Conservation (phyloP, 2,329 filamentous ascomycete species). For the Leptographium galeiforme region DNA sequence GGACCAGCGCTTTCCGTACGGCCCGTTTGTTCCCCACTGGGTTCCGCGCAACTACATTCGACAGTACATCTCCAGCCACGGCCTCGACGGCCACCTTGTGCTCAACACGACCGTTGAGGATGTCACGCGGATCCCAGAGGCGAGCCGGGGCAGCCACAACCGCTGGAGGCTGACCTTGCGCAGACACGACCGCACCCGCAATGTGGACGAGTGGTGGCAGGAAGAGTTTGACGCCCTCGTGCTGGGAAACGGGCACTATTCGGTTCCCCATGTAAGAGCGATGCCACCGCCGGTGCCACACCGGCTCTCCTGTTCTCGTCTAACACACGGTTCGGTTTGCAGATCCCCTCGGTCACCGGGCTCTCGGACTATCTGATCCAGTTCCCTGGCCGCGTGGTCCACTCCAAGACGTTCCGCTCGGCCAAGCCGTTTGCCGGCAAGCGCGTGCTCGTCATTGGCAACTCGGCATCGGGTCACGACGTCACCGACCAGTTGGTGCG, state of each 20-base stretch:
- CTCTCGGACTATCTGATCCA: slow-evolving; percentile 31
- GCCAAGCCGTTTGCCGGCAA: slow-evolving; percentile 49
- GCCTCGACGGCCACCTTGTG: slow-evolving; percentile 29
- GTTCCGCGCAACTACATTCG: slow-evolving; percentile 42
- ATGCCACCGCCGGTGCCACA: neutral
- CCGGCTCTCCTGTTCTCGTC: neutral
- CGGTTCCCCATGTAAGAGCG: slow-evolving; percentile 40
- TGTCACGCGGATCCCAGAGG: slow-evolving; percentile 28
- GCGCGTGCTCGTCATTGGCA: slow-evolving; percentile 75
- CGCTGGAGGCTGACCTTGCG: slow-evolving; percentile 43
- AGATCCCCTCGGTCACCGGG: slow-evolving; percentile 28
- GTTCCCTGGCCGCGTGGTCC: slow-evolving; percentile 38
- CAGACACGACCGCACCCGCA: slow-evolving; percentile 23
- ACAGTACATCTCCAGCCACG: slow-evolving; percentile 38
- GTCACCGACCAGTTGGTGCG: slow-evolving; percentile 59
- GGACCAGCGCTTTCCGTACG: slow-evolving; percentile 48
- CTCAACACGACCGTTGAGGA: slow-evolving; percentile 37
- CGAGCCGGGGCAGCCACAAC: slow-evolving; percentile 16
- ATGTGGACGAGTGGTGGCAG: slow-evolving; percentile 46
- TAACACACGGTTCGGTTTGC: neutral
- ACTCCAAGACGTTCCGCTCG: slow-evolving; percentile 69
- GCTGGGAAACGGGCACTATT: slow-evolving; percentile 47
- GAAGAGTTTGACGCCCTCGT: slow-evolving; percentile 47
- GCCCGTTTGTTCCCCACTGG: slow-evolving; percentile 41
- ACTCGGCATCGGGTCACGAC: slow-evolving; percentile 72